A percentile compares a stretch with the other conserved stretches of the same genome.
Evolutionary conservation across 1,284 basidiomycete genomes (phyloP).

Genomic region (Apiotrichum gracile): DNA sequence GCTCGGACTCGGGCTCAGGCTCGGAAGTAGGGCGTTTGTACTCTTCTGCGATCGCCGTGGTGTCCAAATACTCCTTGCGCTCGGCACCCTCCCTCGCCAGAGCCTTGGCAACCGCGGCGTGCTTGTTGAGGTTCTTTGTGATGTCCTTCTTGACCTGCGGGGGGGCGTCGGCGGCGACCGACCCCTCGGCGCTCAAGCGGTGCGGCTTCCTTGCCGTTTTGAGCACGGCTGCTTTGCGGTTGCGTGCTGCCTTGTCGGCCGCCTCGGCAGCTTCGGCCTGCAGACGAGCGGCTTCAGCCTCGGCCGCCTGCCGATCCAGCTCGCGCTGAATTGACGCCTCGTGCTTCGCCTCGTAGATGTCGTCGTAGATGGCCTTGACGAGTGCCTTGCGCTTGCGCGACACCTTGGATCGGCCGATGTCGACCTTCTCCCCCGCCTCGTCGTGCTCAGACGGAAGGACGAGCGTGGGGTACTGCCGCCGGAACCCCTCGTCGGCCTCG

Average conservation of each 20-base stretch:
- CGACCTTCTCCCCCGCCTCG: too few relatives aligned
- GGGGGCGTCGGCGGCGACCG: too few relatives aligned
- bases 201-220: too few relatives aligned
- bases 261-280: not conserved
- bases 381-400: not conserved
- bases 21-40: not conserved
- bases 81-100: too few relatives aligned
- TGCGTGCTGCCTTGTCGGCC: not conserved
- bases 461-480: not conserved
- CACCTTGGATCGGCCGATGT: not conserved
- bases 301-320: too few relatives aligned
- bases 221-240: too few relatives aligned
- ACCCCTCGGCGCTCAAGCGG: too few relatives aligned
- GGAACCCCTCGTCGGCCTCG: not conserved
- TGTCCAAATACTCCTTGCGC: too few relatives aligned
- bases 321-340: not conserved
- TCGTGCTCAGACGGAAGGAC: not conserved
- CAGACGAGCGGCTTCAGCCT: too few relatives aligned
- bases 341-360: not conserved
- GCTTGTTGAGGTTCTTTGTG: not conserved
- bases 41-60: too few relatives aligned
- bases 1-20: too few relatives aligned
- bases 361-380: not conserved
- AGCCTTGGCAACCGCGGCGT: too few relatives aligned
- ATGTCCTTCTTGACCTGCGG: not conserved